phyloP scores from a whole-genome alignment of 2,329 filamentous ascomycete species.

The Colletotrichum eremochloae region DNA sequence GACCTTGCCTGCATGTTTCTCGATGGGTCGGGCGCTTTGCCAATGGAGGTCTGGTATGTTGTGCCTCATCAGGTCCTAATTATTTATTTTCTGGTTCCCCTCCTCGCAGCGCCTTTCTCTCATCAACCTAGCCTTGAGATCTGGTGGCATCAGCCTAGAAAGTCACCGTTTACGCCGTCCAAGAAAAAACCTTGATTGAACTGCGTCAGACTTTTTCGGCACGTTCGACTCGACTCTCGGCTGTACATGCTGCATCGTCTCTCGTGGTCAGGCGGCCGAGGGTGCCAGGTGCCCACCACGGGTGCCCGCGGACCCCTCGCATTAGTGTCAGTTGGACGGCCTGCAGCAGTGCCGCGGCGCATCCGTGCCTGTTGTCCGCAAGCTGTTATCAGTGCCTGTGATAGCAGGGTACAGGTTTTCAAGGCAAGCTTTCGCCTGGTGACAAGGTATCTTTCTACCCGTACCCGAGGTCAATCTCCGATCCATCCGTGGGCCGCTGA shows the following conservation, averaged over 20 bases:
- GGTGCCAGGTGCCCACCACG: slow-evolving; percentile 5
- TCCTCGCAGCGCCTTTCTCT: not conserved
- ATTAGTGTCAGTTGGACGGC: slow-evolving; percentile 1
- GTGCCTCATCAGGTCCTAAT: not conserved
- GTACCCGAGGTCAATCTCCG: slow-evolving; percentile 29
- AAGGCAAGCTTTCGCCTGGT: fast-evolving
- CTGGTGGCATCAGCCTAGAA: not conserved
- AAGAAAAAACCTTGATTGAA: not conserved
- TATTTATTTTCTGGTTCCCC: not conserved
- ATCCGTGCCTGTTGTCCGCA: slow-evolving; percentile 12
- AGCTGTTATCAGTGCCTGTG: not conserved
- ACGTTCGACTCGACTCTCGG: not conserved
- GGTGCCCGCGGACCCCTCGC: slow-evolving; percentile 18
- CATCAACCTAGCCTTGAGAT: too few species aligned
- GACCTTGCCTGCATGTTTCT: not conserved
- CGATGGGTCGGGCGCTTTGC: not conserved
- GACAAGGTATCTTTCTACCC: not conserved
- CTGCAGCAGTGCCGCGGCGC: slow-evolving; percentile 8
- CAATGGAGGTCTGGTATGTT: not conserved
- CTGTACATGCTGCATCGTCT: not conserved
- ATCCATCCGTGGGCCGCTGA: slow-evolving; percentile 35
- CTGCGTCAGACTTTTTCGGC: not conserved
- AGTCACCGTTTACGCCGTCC: not conserved
- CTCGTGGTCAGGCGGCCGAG: slow-evolving; percentile 12
- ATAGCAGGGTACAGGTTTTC: not conserved